Base-by-base conservation (phyloP, 192 early-diverging fungal genomes). In the Podila epicladia region DNA sequence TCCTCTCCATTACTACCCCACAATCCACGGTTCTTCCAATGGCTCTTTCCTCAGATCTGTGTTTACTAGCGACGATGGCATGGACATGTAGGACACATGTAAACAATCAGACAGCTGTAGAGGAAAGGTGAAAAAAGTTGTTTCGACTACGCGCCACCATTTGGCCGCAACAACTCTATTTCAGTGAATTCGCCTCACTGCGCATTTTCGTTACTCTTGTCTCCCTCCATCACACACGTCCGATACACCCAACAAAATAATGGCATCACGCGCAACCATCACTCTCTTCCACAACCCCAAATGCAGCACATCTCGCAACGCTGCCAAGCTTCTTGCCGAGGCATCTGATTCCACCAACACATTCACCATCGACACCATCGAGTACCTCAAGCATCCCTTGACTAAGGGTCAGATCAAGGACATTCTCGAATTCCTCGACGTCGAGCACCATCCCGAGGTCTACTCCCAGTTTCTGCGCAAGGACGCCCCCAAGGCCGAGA, bases 261-360 rank as follows among this genome's bases (percentile, higher is more conserved):
- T 55, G 53, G 12, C 59, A 61, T 61, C 31, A 20, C 22, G 53
- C 20, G 53, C 24, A 41, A 68, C 64, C 3, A 67, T 79, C 31
- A 80, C 77, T 19, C 51, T 80, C 57, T 80, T 73, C 77, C 71
- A 80, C 67, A 80, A 80, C 62, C 71, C 77, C 3, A 28, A 31
- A 1, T 80, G 77, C 63, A 67, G 71, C 24, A 80, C 77, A n/a
- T 65, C 60, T 26, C 35, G 60, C 15, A 80, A 57, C 28, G 70
- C 77, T 20, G 61, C 57, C 26, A 68, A 67, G 31, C 50, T 80
- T 9, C 71, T 80, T 3, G 32, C 31, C 41, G 69, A 58, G 22
- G 38, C 65, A 2, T 38, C 48, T 5, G 28, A 20, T 5, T 26
- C 20, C 6, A 62, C 35, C 17, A 60, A 64, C 32, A 53, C 71